Conservation (phyloP, 75 land plant genomes). For the Sequoia sempervirens region DNA sequence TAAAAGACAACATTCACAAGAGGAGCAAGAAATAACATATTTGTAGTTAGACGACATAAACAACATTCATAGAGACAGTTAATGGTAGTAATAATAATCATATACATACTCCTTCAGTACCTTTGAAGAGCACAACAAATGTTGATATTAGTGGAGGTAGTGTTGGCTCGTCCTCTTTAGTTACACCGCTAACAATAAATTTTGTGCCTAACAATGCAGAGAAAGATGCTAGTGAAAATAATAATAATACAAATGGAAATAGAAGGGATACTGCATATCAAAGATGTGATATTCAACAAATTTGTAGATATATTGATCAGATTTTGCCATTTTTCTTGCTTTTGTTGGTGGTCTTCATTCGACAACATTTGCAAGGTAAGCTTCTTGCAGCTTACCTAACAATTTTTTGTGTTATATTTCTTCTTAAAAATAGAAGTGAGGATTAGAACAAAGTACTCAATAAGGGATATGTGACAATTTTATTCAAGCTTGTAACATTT, state of each 20-base stretch:
- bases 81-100: not conserved
- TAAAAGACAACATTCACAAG: no score
- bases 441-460: not conserved
- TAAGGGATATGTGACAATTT: not conserved
- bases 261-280: slow-evolving; percentile 56
- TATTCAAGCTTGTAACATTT: not conserved
- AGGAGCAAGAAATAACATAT: no score
- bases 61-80: not conserved
- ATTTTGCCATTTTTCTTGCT: slow-evolving; percentile 81
- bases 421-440: not conserved
- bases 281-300: slow-evolving; percentile 90
- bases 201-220: slow-evolving; percentile 13
- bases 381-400: not conserved
- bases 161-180: slow-evolving; percentile 11
- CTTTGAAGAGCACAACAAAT: not conserved
- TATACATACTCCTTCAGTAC: not conserved
- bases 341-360: slow-evolving; percentile 77
- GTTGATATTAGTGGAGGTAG: slow-evolving; percentile 9
- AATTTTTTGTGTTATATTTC: not conserved
- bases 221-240: not conserved
- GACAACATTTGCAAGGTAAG: slow-evolving; percentile 84
- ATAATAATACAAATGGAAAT: slow-evolving; percentile 3
- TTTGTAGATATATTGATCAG: slow-evolving; percentile 84
- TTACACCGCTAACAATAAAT: slow-evolving; percentile 5
- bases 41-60: no score